phyloP scores from a whole-genome alignment of 139 green algal species.

The Chlorella ohadii region DNA sequence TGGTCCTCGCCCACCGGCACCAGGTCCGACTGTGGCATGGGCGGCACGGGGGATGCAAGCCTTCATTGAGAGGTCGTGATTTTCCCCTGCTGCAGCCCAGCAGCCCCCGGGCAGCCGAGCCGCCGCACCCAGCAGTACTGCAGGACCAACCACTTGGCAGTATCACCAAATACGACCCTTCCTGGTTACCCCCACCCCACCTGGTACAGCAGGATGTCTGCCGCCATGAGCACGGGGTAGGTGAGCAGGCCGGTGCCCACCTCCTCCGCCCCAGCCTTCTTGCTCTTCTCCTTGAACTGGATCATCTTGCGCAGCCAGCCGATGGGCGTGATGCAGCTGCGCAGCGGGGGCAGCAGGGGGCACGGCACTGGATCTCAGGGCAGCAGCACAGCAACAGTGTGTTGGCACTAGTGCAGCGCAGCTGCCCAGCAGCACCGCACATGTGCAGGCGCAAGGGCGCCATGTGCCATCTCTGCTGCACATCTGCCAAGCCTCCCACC shows the following conservation, averaged over 20 bases:
- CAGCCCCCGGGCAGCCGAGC: too few relatives aligned
- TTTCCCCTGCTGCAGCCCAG: too few relatives aligned
- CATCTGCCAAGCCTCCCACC: neutral
- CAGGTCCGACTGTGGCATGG: slow-evolving; percentile 83
- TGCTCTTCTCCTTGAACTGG: slow-evolving; percentile 98
- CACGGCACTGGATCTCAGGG: too few relatives aligned
- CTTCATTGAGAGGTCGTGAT: too few relatives aligned
- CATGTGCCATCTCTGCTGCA: too few relatives aligned
- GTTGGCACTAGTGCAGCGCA: too few relatives aligned
- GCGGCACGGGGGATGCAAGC: too few relatives aligned
- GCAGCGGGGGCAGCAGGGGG: neutral
- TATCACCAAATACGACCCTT: neutral
- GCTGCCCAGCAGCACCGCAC: too few relatives aligned
- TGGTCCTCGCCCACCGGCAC: slow-evolving; percentile 99
- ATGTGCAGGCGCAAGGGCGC: too few relatives aligned
- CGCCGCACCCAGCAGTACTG: too few relatives aligned
- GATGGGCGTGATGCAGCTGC: slow-evolving; percentile 36
- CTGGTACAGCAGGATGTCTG: slow-evolving; percentile 99
- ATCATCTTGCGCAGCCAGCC: slow-evolving; percentile 97
- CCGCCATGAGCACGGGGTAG: slow-evolving; percentile 99
- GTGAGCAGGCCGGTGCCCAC: slow-evolving; percentile 94
- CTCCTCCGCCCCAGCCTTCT: slow-evolving; percentile 65
- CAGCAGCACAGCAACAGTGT: too few relatives aligned
- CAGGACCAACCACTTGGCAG: too few relatives aligned
- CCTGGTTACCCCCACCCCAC: slow-evolving; percentile 54